Evolutionary conservation across 768 basidiomycete genomes (phyloP).

Genomic region (Coprinopsis marcescibilis): DNA sequence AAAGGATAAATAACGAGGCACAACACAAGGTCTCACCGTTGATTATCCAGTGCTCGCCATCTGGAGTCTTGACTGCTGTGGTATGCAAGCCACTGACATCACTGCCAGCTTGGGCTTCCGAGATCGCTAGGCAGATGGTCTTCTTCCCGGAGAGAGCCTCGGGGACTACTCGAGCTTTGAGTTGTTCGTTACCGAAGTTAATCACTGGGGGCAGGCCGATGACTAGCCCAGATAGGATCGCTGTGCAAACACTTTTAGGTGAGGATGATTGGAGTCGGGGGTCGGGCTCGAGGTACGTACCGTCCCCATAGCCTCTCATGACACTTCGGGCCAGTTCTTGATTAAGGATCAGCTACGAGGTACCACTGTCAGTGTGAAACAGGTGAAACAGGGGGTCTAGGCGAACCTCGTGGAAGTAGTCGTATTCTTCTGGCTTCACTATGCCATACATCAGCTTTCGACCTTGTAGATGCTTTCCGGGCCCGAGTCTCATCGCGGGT

Average conservation of each 20-base stretch:
- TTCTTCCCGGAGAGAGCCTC: constrained; percentile 70
- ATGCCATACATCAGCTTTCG: constrained; percentile 73
- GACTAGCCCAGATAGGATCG: constrained; percentile 66
- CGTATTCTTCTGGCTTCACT: constrained; percentile 82
- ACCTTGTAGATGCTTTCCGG: constrained; percentile 88
- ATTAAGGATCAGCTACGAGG: constrained; percentile 59
- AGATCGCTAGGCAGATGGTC: constrained; percentile 80
- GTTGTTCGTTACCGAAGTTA: constrained; percentile 67
- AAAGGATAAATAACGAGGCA: not conserved
- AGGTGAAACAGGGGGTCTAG: not conserved
- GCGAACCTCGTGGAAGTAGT: constrained; percentile 78
- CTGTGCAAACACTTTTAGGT: constrained; percentile 14
- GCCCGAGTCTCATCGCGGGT: constrained; percentile 92
- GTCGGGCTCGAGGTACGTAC: constrained; percentile 27
- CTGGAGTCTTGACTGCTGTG: constrained; percentile 67
- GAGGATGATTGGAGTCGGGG: not conserved
- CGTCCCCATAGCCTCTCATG: constrained; percentile 77
- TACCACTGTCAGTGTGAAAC: not conserved
- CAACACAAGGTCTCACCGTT: constrained; percentile 45
- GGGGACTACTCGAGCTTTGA: constrained; percentile 49
- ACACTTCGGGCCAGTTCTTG: constrained; percentile 71
- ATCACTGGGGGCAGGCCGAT: constrained; percentile 83
- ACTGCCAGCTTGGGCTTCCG: constrained; percentile 83
- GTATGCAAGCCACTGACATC: constrained; percentile 76
- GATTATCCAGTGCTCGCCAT: constrained; percentile 78